These are phyloP conservation scores for Tillandsia leiboldiana DNA, from an alignment of 176 grass and related monocot genomes.

Conservation along the genomic window DNA sequence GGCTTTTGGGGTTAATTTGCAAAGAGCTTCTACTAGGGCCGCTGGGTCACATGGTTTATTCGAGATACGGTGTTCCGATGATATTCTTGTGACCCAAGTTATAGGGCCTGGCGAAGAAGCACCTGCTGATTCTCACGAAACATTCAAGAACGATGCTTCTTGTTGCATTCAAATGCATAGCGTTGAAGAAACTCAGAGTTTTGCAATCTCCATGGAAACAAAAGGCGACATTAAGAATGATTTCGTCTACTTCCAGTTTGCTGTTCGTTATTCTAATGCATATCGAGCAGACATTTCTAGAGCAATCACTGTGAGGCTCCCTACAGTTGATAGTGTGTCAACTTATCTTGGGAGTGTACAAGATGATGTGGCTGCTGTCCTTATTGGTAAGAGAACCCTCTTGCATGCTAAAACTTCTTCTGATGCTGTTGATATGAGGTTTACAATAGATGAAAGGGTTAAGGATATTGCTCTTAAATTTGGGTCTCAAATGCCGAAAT, in stretches of 20 bases:
- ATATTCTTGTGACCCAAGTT: conserved; percentile 87
- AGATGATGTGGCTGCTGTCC: conserved; percentile 57
- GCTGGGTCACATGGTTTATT: conserved; percentile 83
- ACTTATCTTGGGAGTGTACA: conserved; percentile 68
- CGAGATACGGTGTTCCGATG: conserved; percentile 88
- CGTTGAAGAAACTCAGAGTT: conserved; percentile 83
- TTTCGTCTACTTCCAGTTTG: conserved; percentile 94
- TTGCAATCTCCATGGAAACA: conserved; percentile 86
- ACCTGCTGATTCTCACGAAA: conserved; percentile 77
- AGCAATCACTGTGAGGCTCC: conserved; percentile 72
- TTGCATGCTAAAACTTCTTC: conserved; percentile 50
- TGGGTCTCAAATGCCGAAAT: conserved; percentile 70
- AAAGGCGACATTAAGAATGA: conserved; percentile 77
- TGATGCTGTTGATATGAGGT: conserved; percentile 58
- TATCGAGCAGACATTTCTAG: conserved; percentile 80
- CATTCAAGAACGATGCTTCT: conserved; percentile 81
- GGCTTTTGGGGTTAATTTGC: conserved; percentile 96
- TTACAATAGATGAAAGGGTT: conserved; percentile 76
- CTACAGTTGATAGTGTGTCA: conserved; percentile 65
- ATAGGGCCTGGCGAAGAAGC: conserved; percentile 96
- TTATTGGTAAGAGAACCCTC: conserved; percentile 69
- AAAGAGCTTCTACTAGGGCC: conserved; percentile 72
- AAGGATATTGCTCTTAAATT: conserved; percentile 86
- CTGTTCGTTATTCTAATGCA: conserved; percentile 65
- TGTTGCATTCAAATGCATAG: conserved; percentile 92